Conservation (phyloP, 116 monocot species). For the Dioscorea cayenensis region DNA sequence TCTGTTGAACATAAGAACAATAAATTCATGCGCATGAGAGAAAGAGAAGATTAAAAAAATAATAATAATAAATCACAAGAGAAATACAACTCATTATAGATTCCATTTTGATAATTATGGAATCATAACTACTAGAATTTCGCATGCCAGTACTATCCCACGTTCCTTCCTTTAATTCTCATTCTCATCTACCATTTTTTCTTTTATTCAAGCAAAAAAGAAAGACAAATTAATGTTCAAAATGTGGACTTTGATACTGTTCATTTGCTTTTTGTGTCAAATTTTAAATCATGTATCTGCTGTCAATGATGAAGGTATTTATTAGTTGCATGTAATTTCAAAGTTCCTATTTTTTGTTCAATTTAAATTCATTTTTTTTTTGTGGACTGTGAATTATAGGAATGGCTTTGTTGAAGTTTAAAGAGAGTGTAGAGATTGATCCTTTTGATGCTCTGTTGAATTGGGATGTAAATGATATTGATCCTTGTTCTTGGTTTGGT, state of each 20-base stretch:
- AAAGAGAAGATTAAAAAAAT: no score
- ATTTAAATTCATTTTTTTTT: background rate
- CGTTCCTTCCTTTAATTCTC: no score
- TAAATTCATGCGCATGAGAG: no score
- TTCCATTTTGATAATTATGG: no score
- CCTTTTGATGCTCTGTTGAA: slow-evolving; percentile 20
- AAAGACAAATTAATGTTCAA: background rate
- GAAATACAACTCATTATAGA: no score
- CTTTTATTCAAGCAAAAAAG: background rate
- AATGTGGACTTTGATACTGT: slow-evolving; percentile 10
- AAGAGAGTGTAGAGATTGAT: slow-evolving; percentile 21
- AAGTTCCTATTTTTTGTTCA: background rate
- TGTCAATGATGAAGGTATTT: slow-evolving; percentile 18
- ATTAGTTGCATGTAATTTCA: background rate
- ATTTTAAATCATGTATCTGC: slow-evolving; percentile 12
- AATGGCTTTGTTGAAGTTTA: slow-evolving; percentile 28
- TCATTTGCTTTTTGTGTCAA: slow-evolving; percentile 9
- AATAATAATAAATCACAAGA: no score
- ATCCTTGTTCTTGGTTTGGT: slow-evolving; percentile 40
- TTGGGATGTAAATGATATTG: slow-evolving; percentile 16
- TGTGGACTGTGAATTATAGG: slow-evolving; percentile 8
- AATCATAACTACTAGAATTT: no score
- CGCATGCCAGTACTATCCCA: no score
- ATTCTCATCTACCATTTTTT: background rate
- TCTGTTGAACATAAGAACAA: no score